Conservation (phyloP, 1,284 basidiomycete species). For the Takashimella tepidaria region DNA sequence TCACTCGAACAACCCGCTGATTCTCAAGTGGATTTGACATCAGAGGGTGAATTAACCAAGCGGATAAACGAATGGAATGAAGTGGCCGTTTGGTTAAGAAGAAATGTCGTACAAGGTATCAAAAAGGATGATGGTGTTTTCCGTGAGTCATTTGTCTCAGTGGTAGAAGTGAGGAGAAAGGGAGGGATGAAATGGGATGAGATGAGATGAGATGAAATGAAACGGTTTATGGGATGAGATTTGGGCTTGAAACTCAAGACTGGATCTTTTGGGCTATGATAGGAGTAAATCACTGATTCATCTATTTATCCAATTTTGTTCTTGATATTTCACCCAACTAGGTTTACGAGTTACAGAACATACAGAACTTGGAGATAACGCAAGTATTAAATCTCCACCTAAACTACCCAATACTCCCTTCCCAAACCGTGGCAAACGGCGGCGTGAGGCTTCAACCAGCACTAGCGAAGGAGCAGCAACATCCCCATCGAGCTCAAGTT, state of each 20-base stretch:
- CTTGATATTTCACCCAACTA: neutral
- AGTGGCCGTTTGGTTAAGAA: conserved; percentile 39
- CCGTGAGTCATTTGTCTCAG: conserved; percentile 26
- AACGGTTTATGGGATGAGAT: no score
- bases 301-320: neutral
- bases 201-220: neutral
- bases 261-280: neutral
- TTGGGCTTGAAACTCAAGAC: neutral
- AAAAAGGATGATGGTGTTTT: conserved; percentile 32
- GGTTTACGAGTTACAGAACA: conserved; percentile 39
- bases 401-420: conserved; percentile 41
- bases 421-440: conserved; percentile 34
- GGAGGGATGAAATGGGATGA: conserved; percentile 5
- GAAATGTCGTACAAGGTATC: conserved; percentile 46
- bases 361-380: conserved; percentile 46
- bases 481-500: no score
- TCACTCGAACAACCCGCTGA: conserved; percentile 11
- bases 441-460: neutral
- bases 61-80: conserved; percentile 45
- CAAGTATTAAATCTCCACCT: conserved; percentile 29
- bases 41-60: conserved; percentile 31
- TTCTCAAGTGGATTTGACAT: conserved; percentile 14
- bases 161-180: neutral
- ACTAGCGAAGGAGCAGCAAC: conserved; percentile 4
- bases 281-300: neutral